Evolutionary conservation across 148 eudicot species (phyloP), one percentile per base, ranked within the genome.

Genomic region (Gaultheria prostrata): DNA sequence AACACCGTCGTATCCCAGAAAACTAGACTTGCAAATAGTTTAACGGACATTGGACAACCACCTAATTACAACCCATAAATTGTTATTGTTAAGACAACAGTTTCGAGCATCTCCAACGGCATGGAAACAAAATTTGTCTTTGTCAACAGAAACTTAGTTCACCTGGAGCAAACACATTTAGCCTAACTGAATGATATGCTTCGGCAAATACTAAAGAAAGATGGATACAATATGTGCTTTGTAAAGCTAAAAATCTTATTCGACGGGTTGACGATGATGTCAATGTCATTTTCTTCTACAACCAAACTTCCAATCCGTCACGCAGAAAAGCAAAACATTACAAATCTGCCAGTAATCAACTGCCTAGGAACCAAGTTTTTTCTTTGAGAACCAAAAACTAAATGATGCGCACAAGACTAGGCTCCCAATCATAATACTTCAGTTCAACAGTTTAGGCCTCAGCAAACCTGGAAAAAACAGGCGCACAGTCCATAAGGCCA

Each of bases 381-480:
- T 12, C 24, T 8, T 26, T n/a, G 53, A 15, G 45, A 20, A 59
- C 28, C 30, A 30, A 79, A 51, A 79, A 6, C 45, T 78, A 79
- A 79, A 69, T 21, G 57, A 70, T 4, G 13, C 8, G 1, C 20
- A 24, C 26, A 4, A 69, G 76, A 73, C 28, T 10, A 59, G 80
- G 39, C 57, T 54, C 65, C 21, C 50, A 13, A 35, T 46, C 69
- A 83, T 11, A 18, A 1, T 56, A 26, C 45, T 45, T 18, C 45
- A 2, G 24, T 83, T 80, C 8, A 78, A 82, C 76, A 78, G 74
- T 86, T 90, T 87, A 93, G 17, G 94, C 94, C 50, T 92, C 97
- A 26, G 93, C 97, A 84, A 89, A 93, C 81, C 96, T 93, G 85
- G 3, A 0, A 21, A 71, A 39, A 71, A 39, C 14, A 84, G 5